These are phyloP conservation scores for Beta corolliflora DNA, from an alignment of 179 eudicot species.

Conservation along the genomic window DNA sequence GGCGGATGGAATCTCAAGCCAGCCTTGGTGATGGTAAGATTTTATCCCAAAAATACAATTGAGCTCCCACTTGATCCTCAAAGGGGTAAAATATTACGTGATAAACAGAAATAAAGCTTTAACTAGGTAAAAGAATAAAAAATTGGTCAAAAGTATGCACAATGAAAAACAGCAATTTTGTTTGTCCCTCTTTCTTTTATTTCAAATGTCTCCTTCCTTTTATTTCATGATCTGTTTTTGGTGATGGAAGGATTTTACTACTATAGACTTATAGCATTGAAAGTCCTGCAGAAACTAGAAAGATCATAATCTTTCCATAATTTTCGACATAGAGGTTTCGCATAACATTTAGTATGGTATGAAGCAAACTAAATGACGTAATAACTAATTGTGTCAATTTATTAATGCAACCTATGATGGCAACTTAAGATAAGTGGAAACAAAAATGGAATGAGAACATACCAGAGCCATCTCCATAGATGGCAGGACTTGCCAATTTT, in stretches of 20 bases:
- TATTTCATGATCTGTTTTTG: not conserved
- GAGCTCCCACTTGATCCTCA: not conserved
- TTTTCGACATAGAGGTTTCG: no score
- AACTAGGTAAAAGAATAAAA: not conserved
- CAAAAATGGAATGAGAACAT: not conserved
- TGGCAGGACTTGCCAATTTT: constrained; percentile 49
- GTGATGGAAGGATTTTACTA: no score
- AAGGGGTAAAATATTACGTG: not conserved
- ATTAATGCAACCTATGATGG: no score
- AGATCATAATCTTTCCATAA: no score
- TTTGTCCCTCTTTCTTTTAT: not conserved
- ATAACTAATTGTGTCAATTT: no score
- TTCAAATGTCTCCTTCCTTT: not conserved
- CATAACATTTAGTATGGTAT: no score
- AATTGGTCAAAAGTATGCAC: not conserved
- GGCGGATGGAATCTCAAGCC: no score
- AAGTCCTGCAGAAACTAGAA: no score
- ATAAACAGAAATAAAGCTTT: not conserved
- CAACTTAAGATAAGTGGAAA: not conserved
- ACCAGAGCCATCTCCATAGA: constrained; percentile 76
- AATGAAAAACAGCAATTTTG: not conserved
- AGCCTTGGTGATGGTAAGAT: no score
- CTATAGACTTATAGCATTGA: no score
- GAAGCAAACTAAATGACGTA: not conserved
- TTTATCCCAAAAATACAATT: not conserved